Conservation (phyloP, 495 filamentous ascomycete species). For the Trichoderma parareesei region DNA sequence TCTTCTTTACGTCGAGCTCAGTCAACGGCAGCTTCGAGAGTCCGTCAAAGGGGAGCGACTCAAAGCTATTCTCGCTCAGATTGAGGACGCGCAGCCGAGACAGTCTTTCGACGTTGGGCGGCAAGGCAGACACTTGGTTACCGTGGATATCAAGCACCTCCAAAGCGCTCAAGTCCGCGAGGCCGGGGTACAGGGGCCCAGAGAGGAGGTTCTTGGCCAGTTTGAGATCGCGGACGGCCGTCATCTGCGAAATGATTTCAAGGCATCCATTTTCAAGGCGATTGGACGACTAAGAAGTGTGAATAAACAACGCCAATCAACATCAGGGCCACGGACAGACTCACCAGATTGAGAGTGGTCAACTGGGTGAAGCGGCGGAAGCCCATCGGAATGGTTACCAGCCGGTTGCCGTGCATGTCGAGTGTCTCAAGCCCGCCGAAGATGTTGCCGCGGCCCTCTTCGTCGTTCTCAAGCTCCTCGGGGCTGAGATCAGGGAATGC, state of each 20-base stretch:
- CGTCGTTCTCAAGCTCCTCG: constrained; percentile 47
- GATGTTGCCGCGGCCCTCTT: constrained; percentile 57
- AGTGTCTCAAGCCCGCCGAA: constrained; percentile 78
- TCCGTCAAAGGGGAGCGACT: constrained; percentile 56
- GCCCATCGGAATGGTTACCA: constrained; percentile 65
- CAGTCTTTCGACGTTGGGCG: constrained; percentile 55
- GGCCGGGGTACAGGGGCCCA: constrained; percentile 50
- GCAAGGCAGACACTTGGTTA: constrained; percentile 74
- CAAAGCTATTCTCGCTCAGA: constrained; percentile 66
- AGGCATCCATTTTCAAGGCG: constrained; percentile 61
- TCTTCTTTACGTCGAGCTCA: constrained; percentile 71
- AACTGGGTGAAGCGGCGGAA: constrained; percentile 63
- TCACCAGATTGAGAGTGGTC: constrained; percentile 71
- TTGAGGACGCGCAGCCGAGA: constrained; percentile 64
- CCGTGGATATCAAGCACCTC: constrained; percentile 74
- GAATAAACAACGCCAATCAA: background rate
- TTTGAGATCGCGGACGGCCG: constrained; percentile 66
- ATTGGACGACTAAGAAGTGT: constrained; percentile 59
- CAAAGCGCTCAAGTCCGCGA: constrained; percentile 54
- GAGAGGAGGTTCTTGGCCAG: constrained; percentile 70
- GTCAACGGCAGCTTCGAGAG: constrained; percentile 59
- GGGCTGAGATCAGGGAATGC: constrained; percentile 69
- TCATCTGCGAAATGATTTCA: constrained; percentile 62
- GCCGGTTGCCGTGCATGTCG: constrained; percentile 78
- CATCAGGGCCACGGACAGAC: constrained; percentile 18